Percentiles rank a stretch among this genome's conserved stretches.
These are phyloP conservation scores for Thecaphora thlaspeos DNA, from an alignment of 1,284 basidiomycete species.

Conservation along the genomic window DNA sequence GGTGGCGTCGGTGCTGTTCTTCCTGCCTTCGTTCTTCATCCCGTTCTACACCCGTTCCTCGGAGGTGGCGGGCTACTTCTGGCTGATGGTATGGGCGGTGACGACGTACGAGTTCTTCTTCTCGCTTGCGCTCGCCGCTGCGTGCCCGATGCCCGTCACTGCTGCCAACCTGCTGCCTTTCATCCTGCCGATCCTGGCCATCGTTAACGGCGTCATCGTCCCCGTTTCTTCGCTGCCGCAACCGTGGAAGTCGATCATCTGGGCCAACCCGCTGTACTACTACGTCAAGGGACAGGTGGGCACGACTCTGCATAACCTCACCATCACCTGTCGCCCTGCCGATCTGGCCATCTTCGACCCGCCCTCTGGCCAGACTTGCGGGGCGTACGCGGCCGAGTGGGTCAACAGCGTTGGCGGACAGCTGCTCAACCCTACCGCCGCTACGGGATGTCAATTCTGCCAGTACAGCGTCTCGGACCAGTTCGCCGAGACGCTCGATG, in stretches of 20 bases:
- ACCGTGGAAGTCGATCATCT: constrained; percentile 45
- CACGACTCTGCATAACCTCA: constrained; percentile 39
- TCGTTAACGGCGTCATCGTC: constrained; percentile 57
- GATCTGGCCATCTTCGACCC: constrained; percentile 45
- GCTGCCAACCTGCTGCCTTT: constrained; percentile 54
- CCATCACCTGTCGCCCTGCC: constrained; percentile 35
- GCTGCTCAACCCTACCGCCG: constrained; percentile 26
- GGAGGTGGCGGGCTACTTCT: constrained; percentile 46
- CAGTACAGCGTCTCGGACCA: constrained; percentile 37
- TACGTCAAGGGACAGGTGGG: constrained; percentile 47
- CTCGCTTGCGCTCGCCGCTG: constrained; percentile 46
- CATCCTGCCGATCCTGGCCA: constrained; percentile 54
- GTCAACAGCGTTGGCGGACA: constrained; percentile 24
- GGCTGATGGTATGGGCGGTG: constrained; percentile 42
- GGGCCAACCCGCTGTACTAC: constrained; percentile 45
- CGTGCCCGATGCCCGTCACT: constrained; percentile 48
- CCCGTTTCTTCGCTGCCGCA: constrained; percentile 38
- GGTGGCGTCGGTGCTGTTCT: constrained; percentile 50
- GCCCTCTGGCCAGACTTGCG: constrained; percentile 38
- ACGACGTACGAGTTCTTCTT: constrained; percentile 48
- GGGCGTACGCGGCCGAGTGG: constrained; percentile 40
- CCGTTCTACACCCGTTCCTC: constrained; percentile 36
- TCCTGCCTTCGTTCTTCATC: constrained; percentile 50
- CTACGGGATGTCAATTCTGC: constrained; percentile 31
- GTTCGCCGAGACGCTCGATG: constrained; percentile 26